These are phyloP conservation scores for Leptographium wingfieldii DNA, from an alignment of 2,329 filamentous ascomycete genomes.

Conservation along the genomic window DNA sequence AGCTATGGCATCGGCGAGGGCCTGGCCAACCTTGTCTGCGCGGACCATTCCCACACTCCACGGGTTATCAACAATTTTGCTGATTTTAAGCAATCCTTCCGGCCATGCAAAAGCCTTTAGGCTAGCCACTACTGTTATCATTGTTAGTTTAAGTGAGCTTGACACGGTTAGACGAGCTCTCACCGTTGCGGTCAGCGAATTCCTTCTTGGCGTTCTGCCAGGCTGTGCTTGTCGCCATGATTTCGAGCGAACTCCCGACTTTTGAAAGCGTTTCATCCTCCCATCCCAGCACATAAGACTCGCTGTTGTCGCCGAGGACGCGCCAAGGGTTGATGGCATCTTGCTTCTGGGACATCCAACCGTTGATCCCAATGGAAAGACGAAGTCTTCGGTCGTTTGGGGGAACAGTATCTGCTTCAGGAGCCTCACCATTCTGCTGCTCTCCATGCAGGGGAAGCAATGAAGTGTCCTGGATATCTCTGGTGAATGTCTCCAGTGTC, in stretches of 20 bases:
- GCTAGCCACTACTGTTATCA: slow-evolving; percentile 3
- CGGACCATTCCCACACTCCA: slow-evolving; percentile 66
- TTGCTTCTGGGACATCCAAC: slow-evolving; percentile 63
- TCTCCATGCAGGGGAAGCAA: slow-evolving; percentile 59
- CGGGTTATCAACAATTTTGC: slow-evolving; percentile 68
- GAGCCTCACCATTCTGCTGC: slow-evolving; percentile 24
- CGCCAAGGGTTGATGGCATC: slow-evolving; percentile 71
- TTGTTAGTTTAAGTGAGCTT: not conserved
- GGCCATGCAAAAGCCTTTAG: slow-evolving; percentile 35
- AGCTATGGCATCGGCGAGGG: slow-evolving; percentile 68
- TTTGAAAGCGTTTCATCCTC: slow-evolving; percentile 67
- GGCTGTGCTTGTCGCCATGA: slow-evolving; percentile 66
- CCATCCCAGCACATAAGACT: slow-evolving; percentile 75
- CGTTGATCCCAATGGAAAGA: slow-evolving; percentile 71
- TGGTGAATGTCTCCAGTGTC: slow-evolving; percentile 78
- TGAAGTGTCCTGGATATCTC: slow-evolving; percentile 79
- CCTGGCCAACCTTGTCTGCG: slow-evolving; percentile 58
- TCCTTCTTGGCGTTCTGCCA: slow-evolving; percentile 56
- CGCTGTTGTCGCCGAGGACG: slow-evolving; percentile 56
- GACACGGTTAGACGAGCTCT: slow-evolving; percentile 14
- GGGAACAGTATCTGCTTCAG: slow-evolving; percentile 37
- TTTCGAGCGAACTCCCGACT: slow-evolving; percentile 65
- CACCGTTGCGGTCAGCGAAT: slow-evolving; percentile 33
- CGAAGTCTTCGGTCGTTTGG: slow-evolving; percentile 56
- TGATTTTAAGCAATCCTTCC: slow-evolving; percentile 49